Conservation (phyloP, 495 filamentous ascomycete genomes). For the Aspergillus leporis region DNA sequence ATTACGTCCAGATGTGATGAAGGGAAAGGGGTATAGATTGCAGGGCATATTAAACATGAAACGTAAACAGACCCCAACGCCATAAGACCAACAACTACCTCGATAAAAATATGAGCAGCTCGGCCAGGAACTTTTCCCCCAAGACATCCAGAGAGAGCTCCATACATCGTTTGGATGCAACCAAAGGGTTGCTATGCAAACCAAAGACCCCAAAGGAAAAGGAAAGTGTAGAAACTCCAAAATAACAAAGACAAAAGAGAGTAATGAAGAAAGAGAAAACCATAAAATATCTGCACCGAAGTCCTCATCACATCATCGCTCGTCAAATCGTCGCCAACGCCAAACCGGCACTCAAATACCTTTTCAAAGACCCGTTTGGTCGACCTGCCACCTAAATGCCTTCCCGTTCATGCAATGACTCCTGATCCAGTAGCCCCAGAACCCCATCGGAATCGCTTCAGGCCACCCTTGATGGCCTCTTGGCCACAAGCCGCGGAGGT, state of each 20-base stretch:
- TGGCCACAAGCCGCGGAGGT: constrained; percentile 42
- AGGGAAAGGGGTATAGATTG: constrained; percentile 9
- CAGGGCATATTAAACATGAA: neutral
- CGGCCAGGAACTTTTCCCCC: constrained; percentile 8
- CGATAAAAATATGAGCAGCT: neutral
- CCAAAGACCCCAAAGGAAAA: neutral
- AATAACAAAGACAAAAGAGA: neutral
- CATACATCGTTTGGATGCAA: neutral
- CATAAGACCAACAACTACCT: neutral
- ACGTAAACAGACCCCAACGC: neutral
- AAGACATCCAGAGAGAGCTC: neutral
- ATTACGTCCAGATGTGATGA: neutral
- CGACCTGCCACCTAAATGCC: neutral
- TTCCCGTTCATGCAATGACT: constrained; percentile 28
- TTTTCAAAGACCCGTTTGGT: neutral
- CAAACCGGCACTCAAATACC: neutral
- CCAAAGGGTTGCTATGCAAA: neutral
- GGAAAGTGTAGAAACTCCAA: too few relatives aligned
- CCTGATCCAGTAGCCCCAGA: constrained; percentile 39
- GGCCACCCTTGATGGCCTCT: constrained; percentile 44
- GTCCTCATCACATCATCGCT: neutral
- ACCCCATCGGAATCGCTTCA: constrained; percentile 47
- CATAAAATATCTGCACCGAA: neutral
- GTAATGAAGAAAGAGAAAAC: neutral
- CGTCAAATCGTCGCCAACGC: neutral